A percentile compares a stretch with the other conserved stretches of the same genome.
These are phyloP conservation scores for Polyporus arcularius DNA, from an alignment of 768 basidiomycete species.

Conservation along the genomic window DNA sequence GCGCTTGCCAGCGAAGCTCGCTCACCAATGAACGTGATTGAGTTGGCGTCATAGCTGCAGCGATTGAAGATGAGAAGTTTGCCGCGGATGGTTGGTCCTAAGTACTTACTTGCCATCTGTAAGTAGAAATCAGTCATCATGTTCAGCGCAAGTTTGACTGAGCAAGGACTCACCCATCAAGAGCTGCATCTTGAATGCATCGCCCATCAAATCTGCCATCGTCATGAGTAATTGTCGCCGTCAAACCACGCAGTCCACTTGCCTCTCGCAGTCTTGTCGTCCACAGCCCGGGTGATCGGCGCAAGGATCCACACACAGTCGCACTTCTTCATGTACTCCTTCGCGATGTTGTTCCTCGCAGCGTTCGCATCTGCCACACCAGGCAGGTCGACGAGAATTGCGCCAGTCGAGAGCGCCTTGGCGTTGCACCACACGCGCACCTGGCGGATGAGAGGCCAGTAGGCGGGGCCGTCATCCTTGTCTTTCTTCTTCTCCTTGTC, in stretches of 20 bases:
- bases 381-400: slow-evolving; percentile 63
- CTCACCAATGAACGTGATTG: slow-evolving; percentile 64
- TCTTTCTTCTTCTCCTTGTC: slow-evolving; percentile 35
- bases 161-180: slow-evolving; percentile 37
- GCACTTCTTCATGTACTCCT: slow-evolving; percentile 67
- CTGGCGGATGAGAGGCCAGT: slow-evolving; percentile 66
- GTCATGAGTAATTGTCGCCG: too few species aligned
- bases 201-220: slow-evolving; percentile 54
- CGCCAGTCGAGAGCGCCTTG: slow-evolving; percentile 56
- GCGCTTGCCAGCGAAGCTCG: not conserved
- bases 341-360: slow-evolving; percentile 61
- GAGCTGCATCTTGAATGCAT: slow-evolving; percentile 63
- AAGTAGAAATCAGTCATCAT: slow-evolving; percentile 1
- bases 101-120: slow-evolving; percentile 57
- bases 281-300: slow-evolving; percentile 63
- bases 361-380: slow-evolving; percentile 70
- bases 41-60: slow-evolving; percentile 53
- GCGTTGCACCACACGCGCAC: slow-evolving; percentile 60
- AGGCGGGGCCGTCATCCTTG: slow-evolving; percentile 40
- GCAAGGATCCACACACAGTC: slow-evolving; percentile 69
- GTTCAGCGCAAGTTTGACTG: not conserved
- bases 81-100: too few species aligned
- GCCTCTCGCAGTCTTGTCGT: slow-evolving; percentile 66
- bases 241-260: not conserved
- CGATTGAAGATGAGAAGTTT: not conserved